Evolutionary conservation across 257 asterid species (phyloP), one percentile per base, ranked within the genome.

Genomic region (Misopates orontium): DNA sequence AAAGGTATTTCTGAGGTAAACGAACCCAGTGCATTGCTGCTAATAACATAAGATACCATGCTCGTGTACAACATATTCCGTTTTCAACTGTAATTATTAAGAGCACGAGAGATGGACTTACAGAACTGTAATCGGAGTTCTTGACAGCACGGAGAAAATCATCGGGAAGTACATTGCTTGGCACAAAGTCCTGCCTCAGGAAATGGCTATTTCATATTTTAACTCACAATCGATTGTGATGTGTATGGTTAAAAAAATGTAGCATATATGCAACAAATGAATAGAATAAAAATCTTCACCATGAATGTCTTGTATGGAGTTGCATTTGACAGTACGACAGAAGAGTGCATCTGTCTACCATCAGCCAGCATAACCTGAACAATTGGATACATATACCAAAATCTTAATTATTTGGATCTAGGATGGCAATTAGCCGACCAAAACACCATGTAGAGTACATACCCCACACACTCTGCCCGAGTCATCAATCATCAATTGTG

Each of bases 281-380:
- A 49, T 3, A 67, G 73, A 40, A 45, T 44, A 20, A 50, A 31
- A 63, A 47, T 68, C 15, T 62, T 85, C 70, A 93, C 98, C 97
- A 68, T 69, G 74, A 93, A 93, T 74, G 99, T 93, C 71, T 66
- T 87, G 89, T 89, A 90, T n/a, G 99, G 97, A 32, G 99, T 93
- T 51, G 99, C 99, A 77, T 90, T 93, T 52, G 99, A 93, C 71
- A 93, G 83, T 54, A 93, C 95, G 76, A 82, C 85, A 56, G 95
- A 87, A 71, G 99, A 84, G 52, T 60, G 83, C 73, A 93, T 77
- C 81, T 58, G 39, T 40, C 82, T 90, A 62, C 95, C 98, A 73
- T 84, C 94, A 80, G 95, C 85, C 73, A 93, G 83, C 80, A 82
- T 56, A 77, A 93, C 97, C 98, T 93, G 75, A 60, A 60, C 32